Base-by-base conservation (phyloP, 345 rosid species). In the Hibiscus trionum region DNA sequence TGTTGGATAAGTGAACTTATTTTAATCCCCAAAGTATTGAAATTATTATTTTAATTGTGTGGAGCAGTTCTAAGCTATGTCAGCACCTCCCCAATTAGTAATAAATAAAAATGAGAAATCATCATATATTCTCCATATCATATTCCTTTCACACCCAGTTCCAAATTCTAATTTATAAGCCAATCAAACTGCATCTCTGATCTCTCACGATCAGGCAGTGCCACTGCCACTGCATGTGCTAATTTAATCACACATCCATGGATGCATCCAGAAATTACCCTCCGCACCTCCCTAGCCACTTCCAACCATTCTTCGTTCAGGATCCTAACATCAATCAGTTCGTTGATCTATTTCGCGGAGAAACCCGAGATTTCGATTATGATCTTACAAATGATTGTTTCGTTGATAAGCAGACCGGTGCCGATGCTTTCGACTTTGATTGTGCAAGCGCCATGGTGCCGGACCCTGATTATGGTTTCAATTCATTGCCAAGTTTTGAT, bases 281-380 rank as follows among this genome's bases (percentile, higher is more conserved):
- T 66, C 26, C 74, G 33, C 59, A 80, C 61, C 77, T 74, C 77
- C 68, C 27, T 12, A 73, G 68, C 72, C 83, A 80, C 46, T 78
- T 81, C 7, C 86, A 86, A 79, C 73, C 81, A 4, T 87, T 77
- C 29, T 86, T 88, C 86, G 58, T 75, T 12, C 83, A 81, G 7
- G 87, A 82, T 29, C 86, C 89, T 55, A 84, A 83, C 55, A 85
- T 89, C 26, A 82, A 87, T 59, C 92, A 83, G 39, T 88, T 89
- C 83, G 74, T 86, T 49, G 73, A 82, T 59, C 82, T 82, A 44
- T 83, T 88, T 16, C 84, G 84, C 19, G 90, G 90, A 17, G 93
- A 85, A 62, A 81, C 69, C 4, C 75, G 81, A 1, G 79, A 75
- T 58, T 80, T 83, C 53, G 87, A 82, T 71, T 74, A 66, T 19